Evolutionary conservation across 371 early-diverging fungal genomes (phyloP).

Genomic region (Mucor piriformis): DNA sequence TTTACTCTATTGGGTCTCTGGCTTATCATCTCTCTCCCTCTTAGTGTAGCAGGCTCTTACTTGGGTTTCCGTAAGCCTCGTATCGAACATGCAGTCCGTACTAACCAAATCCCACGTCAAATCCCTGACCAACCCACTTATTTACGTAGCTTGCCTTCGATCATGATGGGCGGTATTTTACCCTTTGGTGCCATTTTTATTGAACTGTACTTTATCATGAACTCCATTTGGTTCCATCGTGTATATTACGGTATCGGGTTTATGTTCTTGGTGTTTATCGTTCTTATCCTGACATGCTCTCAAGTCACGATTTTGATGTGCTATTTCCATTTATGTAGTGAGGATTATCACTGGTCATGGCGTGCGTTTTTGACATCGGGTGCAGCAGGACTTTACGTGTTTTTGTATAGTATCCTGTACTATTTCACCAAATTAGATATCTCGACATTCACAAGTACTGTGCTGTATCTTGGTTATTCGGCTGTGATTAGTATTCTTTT

Average conservation of each 20-base stretch:
- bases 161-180: constrained; percentile 83
- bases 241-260: constrained; percentile 92
- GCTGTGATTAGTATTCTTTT: constrained; percentile 76
- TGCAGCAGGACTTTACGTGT: constrained; percentile 86
- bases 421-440: constrained; percentile 76
- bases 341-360: constrained; percentile 97
- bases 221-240: constrained; percentile 89
- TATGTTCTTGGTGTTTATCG: constrained; percentile 78
- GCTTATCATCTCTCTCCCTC: constrained; percentile 87
- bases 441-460: constrained; percentile 71
- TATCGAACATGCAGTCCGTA: constrained; percentile 87
- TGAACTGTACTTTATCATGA: constrained; percentile 88
- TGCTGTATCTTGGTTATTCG: constrained; percentile 94
- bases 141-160: constrained; percentile 71
- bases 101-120: constrained; percentile 92
- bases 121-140: constrained; percentile 83
- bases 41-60: constrained; percentile 90
- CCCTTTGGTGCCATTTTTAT: constrained; percentile 93
- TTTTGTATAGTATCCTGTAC: constrained; percentile 82
- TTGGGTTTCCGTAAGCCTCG: constrained; percentile 88
- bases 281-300: constrained; percentile 82
- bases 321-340: constrained; percentile 90
- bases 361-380: constrained; percentile 89
- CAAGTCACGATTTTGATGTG: constrained; percentile 86
- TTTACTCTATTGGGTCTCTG: constrained; percentile 84